Percentiles rank a stretch among this genome's conserved stretches.
These are phyloP conservation scores for Peronospora farinosa DNA, from an alignment of 352 stramenopile genomes.

Conservation along the genomic window DNA sequence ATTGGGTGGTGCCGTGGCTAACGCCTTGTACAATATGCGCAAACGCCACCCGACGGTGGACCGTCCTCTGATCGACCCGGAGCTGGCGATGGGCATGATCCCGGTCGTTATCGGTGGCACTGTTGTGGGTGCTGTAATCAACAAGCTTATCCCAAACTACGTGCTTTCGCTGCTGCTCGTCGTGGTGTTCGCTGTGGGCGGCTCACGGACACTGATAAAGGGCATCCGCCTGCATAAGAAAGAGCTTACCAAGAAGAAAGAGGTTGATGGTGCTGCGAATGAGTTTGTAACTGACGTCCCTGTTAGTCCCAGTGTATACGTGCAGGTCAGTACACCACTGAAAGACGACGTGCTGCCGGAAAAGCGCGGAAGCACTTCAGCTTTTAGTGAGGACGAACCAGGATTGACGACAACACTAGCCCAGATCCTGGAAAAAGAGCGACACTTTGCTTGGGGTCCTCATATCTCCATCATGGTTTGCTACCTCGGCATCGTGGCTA, in stretches of 20 bases:
- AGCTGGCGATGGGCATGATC: conserved; percentile 56
- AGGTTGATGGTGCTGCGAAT: conserved; percentile 5
- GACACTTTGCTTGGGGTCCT: conserved; percentile 33
- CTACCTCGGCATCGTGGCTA: conserved; percentile 32
- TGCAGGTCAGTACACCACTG: conserved; percentile 16
- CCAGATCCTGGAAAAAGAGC: conserved; percentile 31
- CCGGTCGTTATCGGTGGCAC: conserved; percentile 53
- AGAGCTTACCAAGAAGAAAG: conserved; percentile 32
- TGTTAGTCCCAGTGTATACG: conserved; percentile 14
- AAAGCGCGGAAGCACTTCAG: conserved; percentile 15
- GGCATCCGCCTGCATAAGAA: conserved; percentile 32
- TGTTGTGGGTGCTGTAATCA: conserved; percentile 47
- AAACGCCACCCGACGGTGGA: conserved; percentile 54
- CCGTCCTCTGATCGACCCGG: conserved; percentile 50
- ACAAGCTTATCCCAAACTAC: conserved; percentile 57
- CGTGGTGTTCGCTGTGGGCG: conserved; percentile 33
- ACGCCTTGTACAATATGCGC: conserved; percentile 55
- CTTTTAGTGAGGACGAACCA: conserved; percentile 4
- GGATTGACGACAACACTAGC: conserved; percentile 4
- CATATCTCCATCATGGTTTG: conserved; percentile 39
- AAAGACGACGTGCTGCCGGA: conserved; percentile 8
- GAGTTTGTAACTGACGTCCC: conserved; percentile 4
- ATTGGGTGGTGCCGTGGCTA: conserved; percentile 54
- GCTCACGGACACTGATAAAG: conserved; percentile 26
- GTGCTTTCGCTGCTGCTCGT: conserved; percentile 54